Conservation (phyloP, 2,329 filamentous ascomycete species). For the Arthrobotrys pseudoclavata region DNA sequence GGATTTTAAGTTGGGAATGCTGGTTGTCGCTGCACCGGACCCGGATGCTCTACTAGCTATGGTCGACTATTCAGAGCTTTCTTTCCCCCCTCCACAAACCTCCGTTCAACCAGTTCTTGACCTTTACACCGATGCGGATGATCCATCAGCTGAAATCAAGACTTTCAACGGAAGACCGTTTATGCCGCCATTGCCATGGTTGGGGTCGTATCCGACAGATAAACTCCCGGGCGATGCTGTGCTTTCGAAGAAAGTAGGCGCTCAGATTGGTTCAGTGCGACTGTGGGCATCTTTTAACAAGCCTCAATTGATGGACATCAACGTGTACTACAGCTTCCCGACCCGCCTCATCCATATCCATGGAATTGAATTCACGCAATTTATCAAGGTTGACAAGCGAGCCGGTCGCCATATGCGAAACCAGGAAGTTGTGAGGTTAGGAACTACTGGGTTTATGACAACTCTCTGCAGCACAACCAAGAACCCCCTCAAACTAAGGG, state of each 20-base stretch:
- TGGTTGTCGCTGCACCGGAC: slow-evolving; percentile 36
- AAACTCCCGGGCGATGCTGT: slow-evolving; percentile 49
- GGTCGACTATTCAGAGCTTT: slow-evolving; percentile 48
- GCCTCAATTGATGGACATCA: slow-evolving; percentile 37
- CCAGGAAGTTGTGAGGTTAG: slow-evolving; percentile 34
- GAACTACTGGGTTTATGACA: slow-evolving; percentile 57
- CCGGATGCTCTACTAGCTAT: slow-evolving; percentile 18
- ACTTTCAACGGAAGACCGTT: slow-evolving; percentile 51
- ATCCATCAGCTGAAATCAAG: slow-evolving; percentile 33
- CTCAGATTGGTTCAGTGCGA: slow-evolving; percentile 46
- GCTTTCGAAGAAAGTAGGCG: slow-evolving; percentile 48
- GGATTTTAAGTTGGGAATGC: slow-evolving; percentile 55
- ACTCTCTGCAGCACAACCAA: slow-evolving; percentile 43
- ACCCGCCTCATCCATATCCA: slow-evolving; percentile 53
- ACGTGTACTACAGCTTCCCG: slow-evolving; percentile 55
- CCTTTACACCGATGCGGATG: slow-evolving; percentile 37
- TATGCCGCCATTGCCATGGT: slow-evolving; percentile 52
- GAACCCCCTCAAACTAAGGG: slow-evolving; percentile 27
- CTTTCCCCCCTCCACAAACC: slow-evolving; percentile 35
- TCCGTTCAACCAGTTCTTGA: slow-evolving; percentile 48
- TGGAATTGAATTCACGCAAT: slow-evolving; percentile 49
- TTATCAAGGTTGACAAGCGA: slow-evolving; percentile 30
- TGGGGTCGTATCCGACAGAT: slow-evolving; percentile 45
- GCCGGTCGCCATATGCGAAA: neutral
- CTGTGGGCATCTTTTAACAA: slow-evolving; percentile 40